Evolutionary conservation across 352 stramenopile genomes (phyloP), one percentile per base, ranked within the genome.

Genomic region (Globisporangium orthogonon): DNA sequence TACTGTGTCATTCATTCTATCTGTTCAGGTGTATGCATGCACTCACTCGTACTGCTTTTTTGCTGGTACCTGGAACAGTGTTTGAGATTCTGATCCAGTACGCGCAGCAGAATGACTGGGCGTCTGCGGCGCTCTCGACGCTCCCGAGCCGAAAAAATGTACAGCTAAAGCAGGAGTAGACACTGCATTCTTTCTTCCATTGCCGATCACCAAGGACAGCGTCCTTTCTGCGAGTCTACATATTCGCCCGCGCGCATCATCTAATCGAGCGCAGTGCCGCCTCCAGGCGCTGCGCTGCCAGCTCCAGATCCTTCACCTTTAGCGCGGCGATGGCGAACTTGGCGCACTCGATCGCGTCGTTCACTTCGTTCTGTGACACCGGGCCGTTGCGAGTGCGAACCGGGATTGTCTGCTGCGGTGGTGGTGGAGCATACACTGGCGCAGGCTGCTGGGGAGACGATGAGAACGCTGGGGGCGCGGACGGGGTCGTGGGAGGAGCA

Each of bases 281-380:
- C 48, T 94, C 78, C 56, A 94, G 68, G 17, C 83, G 78, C 63
- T 94, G 77, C 39, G 76, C 70, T 40, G 82, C 84, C 10, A 94
- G 60, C n/a, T 92, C 79, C 33, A 88, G 70, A 43, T 94, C 82
- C 71, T 91, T 91, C 44, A 89, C 81, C 74, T 94, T 92, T 28
- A 94, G 63, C 18, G 84, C 82, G 30, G 84, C 84, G 49, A 89
- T 67, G 4, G 84, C 84, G 41, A 94, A 94, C 61, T 92, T 92
- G 14, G 80, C 76, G 41, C 70, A 91, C 54, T 94, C 84, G 50
- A 92, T 86, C 9, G 84, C 84, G 50, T 94, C 84, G 53, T 91
- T 89, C 35, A 92, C 78, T 33, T 94, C 72, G 54, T 68, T 86
- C 41, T 89, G 78, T 17, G 78, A 84, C 23, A 79, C 67, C 3